Base-by-base conservation (phyloP, 1,139 yeast species). In the Magnusiomyces tetraspermus region DNA sequence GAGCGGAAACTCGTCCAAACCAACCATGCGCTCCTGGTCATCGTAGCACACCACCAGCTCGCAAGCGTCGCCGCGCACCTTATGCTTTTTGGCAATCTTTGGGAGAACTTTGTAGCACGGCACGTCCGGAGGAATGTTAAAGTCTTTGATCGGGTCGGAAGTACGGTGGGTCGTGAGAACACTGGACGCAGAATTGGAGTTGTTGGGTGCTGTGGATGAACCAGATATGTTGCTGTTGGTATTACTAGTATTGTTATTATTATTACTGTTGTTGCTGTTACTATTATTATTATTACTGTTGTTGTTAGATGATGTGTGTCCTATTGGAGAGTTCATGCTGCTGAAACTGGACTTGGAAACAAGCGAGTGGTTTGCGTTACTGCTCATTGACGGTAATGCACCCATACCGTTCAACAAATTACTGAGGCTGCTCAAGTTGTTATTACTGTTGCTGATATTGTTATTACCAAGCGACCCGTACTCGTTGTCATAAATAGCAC, bases 1-100 rank as follows among this genome's bases (percentile, higher is more conserved):
- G 17, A 90, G 92, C 0, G 98, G 98, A 65, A 82, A 85, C 63
- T 92, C 98, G 37, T 87, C 87, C 59, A 86, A 73, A 48, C 86
- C 88, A 49, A 92, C 70, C 19, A 89, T 81, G 24, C 97, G 73
- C 63, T 92, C 97, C 63, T 85, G 84, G 65, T 89, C 96, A 21
- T 94, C 96, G 66, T 88, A 89, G 64, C 95, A 86, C 17, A 92
- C 86, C 28, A 90, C 90, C 53, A 92, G 73, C 1, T 92, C 96
- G 61, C 87, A 85, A 53, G 85, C 77, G 65, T 89, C 96, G 51
- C 80, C 84, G 41, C 83, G 79, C 53, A 92, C 77, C 58, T 82
- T 84, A 69, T 90, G 95, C 58, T 95, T 77, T 60, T 83, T 81
- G 85, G 89, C 83, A 3, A 96, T 97, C 43, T 85, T 89, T 61